Evolutionary conservation across 352 stramenopile species (phyloP), one percentile per base, ranked within the genome.

Genomic region (Pythium dissimile): DNA sequence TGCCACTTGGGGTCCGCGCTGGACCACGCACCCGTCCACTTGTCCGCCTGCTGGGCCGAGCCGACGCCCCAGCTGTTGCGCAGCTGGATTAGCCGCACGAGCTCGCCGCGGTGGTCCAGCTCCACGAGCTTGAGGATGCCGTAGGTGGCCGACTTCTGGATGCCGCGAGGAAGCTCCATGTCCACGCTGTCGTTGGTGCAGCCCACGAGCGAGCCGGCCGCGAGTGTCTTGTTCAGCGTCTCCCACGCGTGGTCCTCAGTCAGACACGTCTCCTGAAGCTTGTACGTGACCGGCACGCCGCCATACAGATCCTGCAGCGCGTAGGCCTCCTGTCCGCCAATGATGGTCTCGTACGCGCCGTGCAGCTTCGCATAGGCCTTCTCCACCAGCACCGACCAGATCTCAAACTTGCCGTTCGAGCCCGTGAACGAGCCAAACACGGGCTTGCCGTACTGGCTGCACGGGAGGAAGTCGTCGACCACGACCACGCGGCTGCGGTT

Each of bases 291-390:
- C 23, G 84, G 80, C 8, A 92, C 69, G n/a, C 80, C 82, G 35
- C 84, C 84, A 23, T 77, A 92, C 1, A 94, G 54, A 50, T 94
- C 84, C 46, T 94, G 82, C 26, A 94, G 67, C 21, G 67, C 80
- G 35, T 86, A 86, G 1, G 75, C 61, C 34, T 94, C 84, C 54
- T 94, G 86, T 12, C 92, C 93, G 39, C 92, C 89, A 18, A 95
- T 74, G 42, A 98, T 90, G 5, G 73, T 67, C 35, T 92, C 84
- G 66, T 98, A 98, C 26, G 78, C 87, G 30, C 92, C 92, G 63
- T 94, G 86, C 27, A 96, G 80, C 58, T 98, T 98, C 1, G 94
- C 91, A 66, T 97, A 98, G n/a, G 92, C 92, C 62, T 98, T 98
- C 66, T 98, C 94, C 16, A 98, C 63, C 20, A 98, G 72, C 42